phyloP scores from a whole-genome alignment of 306 rosid genomes.

The Ceratonia siliqua region DNA sequence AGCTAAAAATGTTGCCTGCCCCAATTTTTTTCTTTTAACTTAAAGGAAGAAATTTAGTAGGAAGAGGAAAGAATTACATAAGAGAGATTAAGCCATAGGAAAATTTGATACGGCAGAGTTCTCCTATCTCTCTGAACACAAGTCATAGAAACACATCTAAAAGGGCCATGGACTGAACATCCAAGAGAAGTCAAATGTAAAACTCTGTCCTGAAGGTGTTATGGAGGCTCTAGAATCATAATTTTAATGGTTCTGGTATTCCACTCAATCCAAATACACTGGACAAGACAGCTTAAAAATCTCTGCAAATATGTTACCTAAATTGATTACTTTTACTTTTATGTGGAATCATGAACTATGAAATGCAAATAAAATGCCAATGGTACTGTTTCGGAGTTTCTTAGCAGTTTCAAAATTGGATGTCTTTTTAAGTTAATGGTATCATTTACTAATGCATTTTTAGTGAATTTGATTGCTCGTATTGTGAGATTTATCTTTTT shows the following conservation, averaged over 20 bases:
- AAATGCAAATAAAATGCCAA: neutral
- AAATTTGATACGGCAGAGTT: neutral
- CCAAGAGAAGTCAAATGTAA: slow-evolving; percentile 2
- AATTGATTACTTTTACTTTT: neutral
- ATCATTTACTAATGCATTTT: neutral
- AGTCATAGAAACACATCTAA: neutral
- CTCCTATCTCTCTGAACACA: neutral
- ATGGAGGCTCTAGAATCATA: neutral
- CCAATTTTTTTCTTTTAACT: neutral
- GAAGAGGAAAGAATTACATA: neutral
- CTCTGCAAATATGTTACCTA: neutral
- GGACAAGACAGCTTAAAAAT: neutral
- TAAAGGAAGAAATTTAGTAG: neutral
- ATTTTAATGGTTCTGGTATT: neutral
- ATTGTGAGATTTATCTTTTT: neutral
- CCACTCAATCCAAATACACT: slow-evolving; percentile 1
- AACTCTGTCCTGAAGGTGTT: neutral
- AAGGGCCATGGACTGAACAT: neutral
- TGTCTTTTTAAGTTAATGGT: neutral
- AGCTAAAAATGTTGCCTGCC: neutral
- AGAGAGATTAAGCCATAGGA: too few species aligned
- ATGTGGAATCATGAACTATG: neutral
- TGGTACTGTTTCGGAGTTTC: neutral
- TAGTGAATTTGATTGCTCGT: neutral
- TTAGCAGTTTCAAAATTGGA: neutral